Percentiles rank a stretch among this genome's conserved stretches.
Conservation (phyloP, 305 asterid species). For the Withania somnifera region DNA sequence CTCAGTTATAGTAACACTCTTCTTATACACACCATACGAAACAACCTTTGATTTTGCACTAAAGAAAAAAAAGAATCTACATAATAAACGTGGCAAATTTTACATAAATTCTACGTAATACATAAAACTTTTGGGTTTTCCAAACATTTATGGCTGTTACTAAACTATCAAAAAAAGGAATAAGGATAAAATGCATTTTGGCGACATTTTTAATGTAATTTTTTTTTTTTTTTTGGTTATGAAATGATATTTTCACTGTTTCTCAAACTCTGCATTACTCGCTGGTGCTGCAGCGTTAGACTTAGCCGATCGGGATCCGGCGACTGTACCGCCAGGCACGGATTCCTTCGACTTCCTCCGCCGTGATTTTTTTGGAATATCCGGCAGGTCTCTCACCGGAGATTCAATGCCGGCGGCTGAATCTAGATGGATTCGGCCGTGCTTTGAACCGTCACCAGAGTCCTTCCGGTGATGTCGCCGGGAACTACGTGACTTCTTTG, state of each 20-base stretch:
- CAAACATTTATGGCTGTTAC: not conserved
- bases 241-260: not conserved
- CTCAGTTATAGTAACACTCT: too few species aligned
- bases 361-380: slow-evolving; percentile 48
- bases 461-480: slow-evolving; percentile 7
- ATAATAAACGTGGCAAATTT: not conserved
- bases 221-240: not conserved
- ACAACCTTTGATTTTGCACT: not conserved
- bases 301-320: slow-evolving; percentile 2
- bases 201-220: not conserved
- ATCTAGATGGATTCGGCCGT: not conserved
- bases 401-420: slow-evolving; percentile 16
- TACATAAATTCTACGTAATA: not conserved
- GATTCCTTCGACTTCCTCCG: slow-evolving; percentile 67
- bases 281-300: not conserved
- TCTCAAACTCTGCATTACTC: not conserved
- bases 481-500: slow-evolving; percentile 3
- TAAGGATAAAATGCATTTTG: not conserved
- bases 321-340: slow-evolving; percentile 3
- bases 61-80: not conserved
- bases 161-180: not conserved
- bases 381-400: slow-evolving; percentile 33
- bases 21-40: too few species aligned
- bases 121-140: not conserved
- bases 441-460: not conserved